Percentiles rank a stretch among this genome's conserved stretches.
phyloP scores from a whole-genome alignment of 352 stramenopile genomes.

The Globisporangium uncinulatum region DNA sequence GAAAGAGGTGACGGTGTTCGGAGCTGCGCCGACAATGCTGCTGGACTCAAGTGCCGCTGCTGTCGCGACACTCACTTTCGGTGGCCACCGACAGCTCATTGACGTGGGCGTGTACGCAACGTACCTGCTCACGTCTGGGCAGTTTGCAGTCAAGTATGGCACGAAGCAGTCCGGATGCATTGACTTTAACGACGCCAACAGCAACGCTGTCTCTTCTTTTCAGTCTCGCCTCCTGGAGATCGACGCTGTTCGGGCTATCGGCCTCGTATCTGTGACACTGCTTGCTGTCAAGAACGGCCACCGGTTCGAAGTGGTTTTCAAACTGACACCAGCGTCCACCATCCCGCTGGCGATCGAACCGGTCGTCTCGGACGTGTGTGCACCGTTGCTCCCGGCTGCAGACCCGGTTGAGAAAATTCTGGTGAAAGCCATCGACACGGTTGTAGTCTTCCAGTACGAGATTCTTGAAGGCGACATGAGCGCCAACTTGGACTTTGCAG shows the following conservation, averaged over 20 bases:
- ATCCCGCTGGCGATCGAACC: slow-evolving; percentile 36
- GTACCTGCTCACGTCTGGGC: slow-evolving; percentile 41
- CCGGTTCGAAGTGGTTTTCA: slow-evolving; percentile 52
- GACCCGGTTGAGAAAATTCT: slow-evolving; percentile 35
- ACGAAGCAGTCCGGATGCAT: slow-evolving; percentile 37
- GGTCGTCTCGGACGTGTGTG: slow-evolving; percentile 43
- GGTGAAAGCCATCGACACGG: slow-evolving; percentile 26
- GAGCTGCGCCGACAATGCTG: slow-evolving; percentile 24
- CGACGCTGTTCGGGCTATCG: slow-evolving; percentile 34
- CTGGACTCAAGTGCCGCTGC: slow-evolving; percentile 42
- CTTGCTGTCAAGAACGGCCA: slow-evolving; percentile 46
- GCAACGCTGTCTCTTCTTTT: slow-evolving; percentile 32
- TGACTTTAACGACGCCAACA: slow-evolving; percentile 40
- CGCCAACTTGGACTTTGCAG: slow-evolving; percentile 22
- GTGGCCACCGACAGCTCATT: slow-evolving; percentile 52
- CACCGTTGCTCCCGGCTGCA: slow-evolving; percentile 33
- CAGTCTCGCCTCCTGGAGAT: slow-evolving; percentile 39
- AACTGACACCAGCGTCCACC: slow-evolving; percentile 32
- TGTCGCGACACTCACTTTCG: slow-evolving; percentile 38
- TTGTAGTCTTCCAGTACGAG: slow-evolving; percentile 57
- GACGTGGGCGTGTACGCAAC: slow-evolving; percentile 60
- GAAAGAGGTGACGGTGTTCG: slow-evolving; percentile 39
- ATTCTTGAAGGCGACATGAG: slow-evolving; percentile 28
- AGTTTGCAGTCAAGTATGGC: slow-evolving; percentile 55
- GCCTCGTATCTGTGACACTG: slow-evolving; percentile 41